phyloP scores from a whole-genome alignment of 169 alveolate genomes.

The Eimeria falciformis region DNA sequence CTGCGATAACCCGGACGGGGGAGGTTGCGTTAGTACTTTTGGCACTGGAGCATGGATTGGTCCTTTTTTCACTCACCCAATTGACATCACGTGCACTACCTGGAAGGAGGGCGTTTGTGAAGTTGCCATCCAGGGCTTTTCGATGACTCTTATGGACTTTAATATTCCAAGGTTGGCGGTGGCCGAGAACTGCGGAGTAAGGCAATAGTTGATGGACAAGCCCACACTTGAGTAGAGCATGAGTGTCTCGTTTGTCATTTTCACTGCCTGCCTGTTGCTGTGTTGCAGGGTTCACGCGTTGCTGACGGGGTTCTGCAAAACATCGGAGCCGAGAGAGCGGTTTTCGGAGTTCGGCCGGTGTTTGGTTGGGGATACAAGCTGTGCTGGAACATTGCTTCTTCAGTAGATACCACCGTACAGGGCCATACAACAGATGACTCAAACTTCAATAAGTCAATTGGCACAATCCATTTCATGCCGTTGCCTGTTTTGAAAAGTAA shows the following conservation, averaged over 20 bases:
- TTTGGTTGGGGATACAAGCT: neutral
- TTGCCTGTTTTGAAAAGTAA: constrained; percentile 13
- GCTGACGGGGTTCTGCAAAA: no score
- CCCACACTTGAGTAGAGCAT: no score
- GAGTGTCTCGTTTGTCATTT: no score
- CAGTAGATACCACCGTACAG: neutral
- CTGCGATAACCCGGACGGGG: constrained; percentile 14
- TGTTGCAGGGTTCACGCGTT: no score
- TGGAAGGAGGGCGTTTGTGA: constrained; percentile 26
- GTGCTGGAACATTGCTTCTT: constrained; percentile 27
- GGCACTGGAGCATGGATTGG: constrained; percentile 54
- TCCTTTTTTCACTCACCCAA: neutral
- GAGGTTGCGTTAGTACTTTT: neutral
- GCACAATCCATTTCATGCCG: constrained; percentile 11
- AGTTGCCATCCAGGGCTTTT: constrained; percentile 21
- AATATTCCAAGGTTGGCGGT: constrained; percentile 52
- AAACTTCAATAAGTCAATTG: neutral
- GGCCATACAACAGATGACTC: neutral
- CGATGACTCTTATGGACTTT: constrained; percentile 41
- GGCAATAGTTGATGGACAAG: no score
- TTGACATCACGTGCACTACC: neutral
- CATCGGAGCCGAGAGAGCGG: constrained; percentile 2
- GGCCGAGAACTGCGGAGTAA: constrained; percentile 27
- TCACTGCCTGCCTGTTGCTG: no score
- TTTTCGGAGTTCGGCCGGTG: constrained; percentile 12